These are phyloP conservation scores for Escallonia rubra DNA, from an alignment of 129 eudicot species.

Conservation along the genomic window DNA sequence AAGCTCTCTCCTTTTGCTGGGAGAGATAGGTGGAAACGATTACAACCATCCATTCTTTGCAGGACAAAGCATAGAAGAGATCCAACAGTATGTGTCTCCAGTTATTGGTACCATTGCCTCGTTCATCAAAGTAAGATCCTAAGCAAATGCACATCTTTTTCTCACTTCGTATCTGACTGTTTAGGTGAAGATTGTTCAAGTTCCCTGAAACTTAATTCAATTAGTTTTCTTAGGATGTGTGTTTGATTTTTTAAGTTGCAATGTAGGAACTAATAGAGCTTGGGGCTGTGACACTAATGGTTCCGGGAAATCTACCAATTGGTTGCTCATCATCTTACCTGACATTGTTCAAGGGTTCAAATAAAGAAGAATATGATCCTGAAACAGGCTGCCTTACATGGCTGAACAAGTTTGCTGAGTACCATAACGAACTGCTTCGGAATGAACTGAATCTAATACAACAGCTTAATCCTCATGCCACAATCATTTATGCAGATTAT, in stretches of 20 bases:
- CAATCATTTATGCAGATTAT: slow-evolving; percentile 70
- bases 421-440: slow-evolving; percentile 53
- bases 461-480: slow-evolving; percentile 43
- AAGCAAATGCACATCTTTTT: too few relatives aligned
- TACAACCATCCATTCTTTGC: slow-evolving; percentile 59
- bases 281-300: slow-evolving; percentile 68
- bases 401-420: slow-evolving; percentile 54
- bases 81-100: neutral
- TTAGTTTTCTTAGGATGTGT: too few relatives aligned
- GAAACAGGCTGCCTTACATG: slow-evolving; percentile 55
- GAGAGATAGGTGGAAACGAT: slow-evolving; percentile 95
- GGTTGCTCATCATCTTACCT: slow-evolving; percentile 65
- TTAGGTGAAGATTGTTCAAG: too few relatives aligned
- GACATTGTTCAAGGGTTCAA: slow-evolving; percentile 34
- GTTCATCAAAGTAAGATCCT: too few relatives aligned
- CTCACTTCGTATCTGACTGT: too few relatives aligned
- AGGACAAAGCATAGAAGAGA: slow-evolving; percentile 37
- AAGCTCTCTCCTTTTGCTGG: slow-evolving; percentile 61
- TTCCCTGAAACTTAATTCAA: too few relatives aligned
- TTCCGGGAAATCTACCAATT: slow-evolving; percentile 82
- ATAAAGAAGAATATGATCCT: slow-evolving; percentile 46
- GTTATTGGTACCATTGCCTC: too few relatives aligned
- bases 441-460: slow-evolving; percentile 42
- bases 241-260: too few relatives aligned
- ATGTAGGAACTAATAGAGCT: slow-evolving; percentile 59